These are phyloP conservation scores for Pinguiococcus pyrenoidosus DNA, from an alignment of 108 stramenopile species.

Conservation along the genomic window DNA sequence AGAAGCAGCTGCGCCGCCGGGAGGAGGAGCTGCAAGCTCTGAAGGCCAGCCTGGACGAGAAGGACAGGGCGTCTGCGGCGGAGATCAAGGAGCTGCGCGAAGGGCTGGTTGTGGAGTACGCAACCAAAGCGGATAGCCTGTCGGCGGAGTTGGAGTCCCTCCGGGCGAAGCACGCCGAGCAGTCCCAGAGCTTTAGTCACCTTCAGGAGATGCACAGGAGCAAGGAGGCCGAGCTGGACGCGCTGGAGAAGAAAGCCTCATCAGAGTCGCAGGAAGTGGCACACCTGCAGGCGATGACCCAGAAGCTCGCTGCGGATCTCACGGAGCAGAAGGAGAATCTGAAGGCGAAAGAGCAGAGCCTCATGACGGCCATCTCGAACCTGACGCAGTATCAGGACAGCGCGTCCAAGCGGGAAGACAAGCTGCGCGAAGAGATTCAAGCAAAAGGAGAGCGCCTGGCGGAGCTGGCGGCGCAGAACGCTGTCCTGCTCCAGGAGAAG, in stretches of 20 bases:
- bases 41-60: slow-evolving; percentile 9
- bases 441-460: neutral
- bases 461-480: neutral
- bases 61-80: neutral
- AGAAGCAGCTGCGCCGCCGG: too few relatives aligned
- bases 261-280: neutral
- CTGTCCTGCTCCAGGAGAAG: slow-evolving; percentile 8
- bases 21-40: neutral
- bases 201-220: neutral
- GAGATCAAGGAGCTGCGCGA: slow-evolving; percentile 12
- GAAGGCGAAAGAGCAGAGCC: too few relatives aligned
- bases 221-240: slow-evolving; percentile 11
- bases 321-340: too few relatives aligned
- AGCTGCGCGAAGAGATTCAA: neutral
- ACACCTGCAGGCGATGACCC: too few relatives aligned
- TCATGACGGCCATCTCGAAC: too few relatives aligned
- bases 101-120: neutral
- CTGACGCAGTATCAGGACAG: too few relatives aligned
- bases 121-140: neutral
- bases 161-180: slow-evolving; percentile 9
- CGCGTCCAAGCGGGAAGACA: too few relatives aligned
- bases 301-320: too few relatives aligned
- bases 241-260: neutral
- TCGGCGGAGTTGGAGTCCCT: slow-evolving; percentile 8
- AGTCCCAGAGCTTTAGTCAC: slow-evolving; percentile 7